phyloP scores from a whole-genome alignment of 2,329 filamentous ascomycete species.

The Didymella glomerata region DNA sequence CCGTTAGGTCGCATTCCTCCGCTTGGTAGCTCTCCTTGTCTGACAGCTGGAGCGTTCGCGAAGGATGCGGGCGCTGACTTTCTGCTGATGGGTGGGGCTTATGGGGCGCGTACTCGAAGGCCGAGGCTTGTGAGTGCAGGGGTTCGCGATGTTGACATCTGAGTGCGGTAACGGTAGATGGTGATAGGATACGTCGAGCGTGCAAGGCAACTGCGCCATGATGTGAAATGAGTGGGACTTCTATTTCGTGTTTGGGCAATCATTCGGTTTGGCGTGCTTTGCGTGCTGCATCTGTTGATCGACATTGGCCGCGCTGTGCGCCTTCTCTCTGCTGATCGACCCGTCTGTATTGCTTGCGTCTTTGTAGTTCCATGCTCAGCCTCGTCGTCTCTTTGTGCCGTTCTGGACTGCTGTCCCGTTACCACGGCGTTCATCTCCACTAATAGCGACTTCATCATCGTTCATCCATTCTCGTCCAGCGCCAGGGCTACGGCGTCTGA shows the following conservation, averaged over 20 bases:
- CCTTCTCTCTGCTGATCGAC: neutral
- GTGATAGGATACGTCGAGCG: neutral
- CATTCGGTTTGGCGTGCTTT: neutral
- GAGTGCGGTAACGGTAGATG: no score
- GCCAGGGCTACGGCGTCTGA: conserved; percentile 84
- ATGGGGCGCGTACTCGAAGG: no score
- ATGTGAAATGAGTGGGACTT: neutral
- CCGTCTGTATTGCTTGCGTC: no score
- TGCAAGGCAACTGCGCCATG: neutral
- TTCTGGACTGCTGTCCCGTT: conserved; percentile 45
- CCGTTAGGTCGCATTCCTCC: no score
- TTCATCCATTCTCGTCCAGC: conserved; percentile 74
- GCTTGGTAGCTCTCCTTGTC: no score
- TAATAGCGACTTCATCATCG: conserved; percentile 58
- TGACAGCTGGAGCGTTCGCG: no score
- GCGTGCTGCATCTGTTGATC: neutral
- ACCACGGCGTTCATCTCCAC: conserved; percentile 48
- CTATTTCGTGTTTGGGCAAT: conserved; percentile 1
- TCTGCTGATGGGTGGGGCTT: no score
- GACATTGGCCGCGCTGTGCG: neutral
- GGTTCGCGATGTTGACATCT: no score
- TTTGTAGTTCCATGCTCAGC: neutral
- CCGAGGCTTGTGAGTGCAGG: no score
- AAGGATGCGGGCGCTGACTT: no score
- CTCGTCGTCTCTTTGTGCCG: conserved; percentile 49